Percentiles rank a stretch among this genome's conserved stretches.
Evolutionary conservation across 2,329 filamentous ascomycete species (phyloP).

Genomic region (Monosporascus cannonballus): DNA sequence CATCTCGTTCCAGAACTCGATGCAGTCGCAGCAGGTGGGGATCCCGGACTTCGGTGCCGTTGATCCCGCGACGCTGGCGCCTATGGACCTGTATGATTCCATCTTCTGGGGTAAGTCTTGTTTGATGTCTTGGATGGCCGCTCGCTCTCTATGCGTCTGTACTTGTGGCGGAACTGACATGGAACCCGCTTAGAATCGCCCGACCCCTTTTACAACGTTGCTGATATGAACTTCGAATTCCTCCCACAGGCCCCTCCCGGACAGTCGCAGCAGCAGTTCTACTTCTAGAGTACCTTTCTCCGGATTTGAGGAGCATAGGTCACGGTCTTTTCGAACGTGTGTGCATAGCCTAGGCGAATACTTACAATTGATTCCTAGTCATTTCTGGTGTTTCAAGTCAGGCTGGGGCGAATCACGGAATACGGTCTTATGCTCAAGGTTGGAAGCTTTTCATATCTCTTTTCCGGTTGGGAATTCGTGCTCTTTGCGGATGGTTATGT

Average conservation of each 20-base stretch:
- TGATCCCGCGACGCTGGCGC: slow-evolving; percentile 55
- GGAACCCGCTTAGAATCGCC: slow-evolving; percentile 42
- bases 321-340: no score
- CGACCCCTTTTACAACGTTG: slow-evolving; percentile 50
- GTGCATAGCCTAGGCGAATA: no score
- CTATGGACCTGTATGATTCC: slow-evolving; percentile 62
- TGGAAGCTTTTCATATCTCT: no score
- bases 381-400: no score
- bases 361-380: no score
- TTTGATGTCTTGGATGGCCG: slow-evolving; percentile 6
- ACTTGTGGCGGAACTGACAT: neutral
- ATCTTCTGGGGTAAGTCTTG: slow-evolving; percentile 58
- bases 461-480: no score
- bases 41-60: slow-evolving; percentile 41
- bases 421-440: no score
- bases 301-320: no score
- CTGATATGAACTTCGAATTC: slow-evolving; percentile 58
- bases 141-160: neutral
- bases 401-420: no score
- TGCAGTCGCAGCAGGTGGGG: slow-evolving; percentile 24
- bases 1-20: slow-evolving; percentile 22
- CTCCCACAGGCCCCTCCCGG: slow-evolving; percentile 53
- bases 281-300: slow-evolving; percentile 34
- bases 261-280: slow-evolving; percentile 50
- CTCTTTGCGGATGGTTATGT: no score